Base-by-base conservation (phyloP, 31 red algal species). In the Porphyra umbilicalis region DNA sequence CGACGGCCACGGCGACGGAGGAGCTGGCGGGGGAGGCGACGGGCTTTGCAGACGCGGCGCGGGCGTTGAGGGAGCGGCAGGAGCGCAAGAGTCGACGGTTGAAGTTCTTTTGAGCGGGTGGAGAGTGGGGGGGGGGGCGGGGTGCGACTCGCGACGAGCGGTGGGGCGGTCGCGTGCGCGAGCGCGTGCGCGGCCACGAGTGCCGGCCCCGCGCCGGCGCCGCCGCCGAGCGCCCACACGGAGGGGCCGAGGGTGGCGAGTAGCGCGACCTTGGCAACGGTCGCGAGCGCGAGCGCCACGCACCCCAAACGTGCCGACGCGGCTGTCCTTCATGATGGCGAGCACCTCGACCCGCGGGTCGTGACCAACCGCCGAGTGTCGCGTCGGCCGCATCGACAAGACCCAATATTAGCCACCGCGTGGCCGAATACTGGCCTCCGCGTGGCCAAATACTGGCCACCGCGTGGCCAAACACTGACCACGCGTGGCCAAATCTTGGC, bases 351-450 rank as follows among this genome's bases (percentile, higher is more conserved):
- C n/a, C n/a, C n/a, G n/a, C n/a, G n/a, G 32, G 4, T 13, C 76
- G 76, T 13, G 32, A 33, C 76, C 76, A 77, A 11, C 76, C 76
- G 76, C 76, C 76, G 76, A 33, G 33, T 13, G 35, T 35, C 33
- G 76, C 76, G 76, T 77, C 76, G 6, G 76, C 76, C 76, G 35
- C 35, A 29, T 77, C 76, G 76, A 29, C 76, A 10, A 77, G 76
- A n/a, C n/a, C n/a, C n/a, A n/a, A n/a, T n/a, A n/a, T n/a, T n/a
- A n/a, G n/a, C n/a, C n/a, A n/a, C n/a, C n/a, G n/a, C n/a, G n/a
- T n/a, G n/a, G n/a, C n/a, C n/a, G n/a, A n/a, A n/a, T n/a, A n/a
- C n/a, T n/a, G n/a, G n/a, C n/a, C n/a, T n/a, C n/a, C n/a, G n/a
- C n/a, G n/a, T n/a, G n/a, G n/a, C n/a, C n/a, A n/a, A n/a, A n/a